Evolutionary conservation across 78 protist species (phyloP).

Genomic region (Bigelowiella natans): DNA sequence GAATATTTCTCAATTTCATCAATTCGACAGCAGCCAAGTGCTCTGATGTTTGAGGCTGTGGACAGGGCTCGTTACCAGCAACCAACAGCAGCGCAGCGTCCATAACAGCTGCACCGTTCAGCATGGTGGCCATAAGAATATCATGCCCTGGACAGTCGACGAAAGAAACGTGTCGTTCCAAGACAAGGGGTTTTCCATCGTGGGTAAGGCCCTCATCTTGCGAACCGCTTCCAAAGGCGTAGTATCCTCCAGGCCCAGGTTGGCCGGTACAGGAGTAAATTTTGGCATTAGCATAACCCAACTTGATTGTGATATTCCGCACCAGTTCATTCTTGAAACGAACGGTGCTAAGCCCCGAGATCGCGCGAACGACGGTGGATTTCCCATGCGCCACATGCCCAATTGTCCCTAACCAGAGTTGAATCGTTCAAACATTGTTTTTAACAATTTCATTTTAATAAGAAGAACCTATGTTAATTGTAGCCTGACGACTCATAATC

Average conservation of each 20-base stretch:
- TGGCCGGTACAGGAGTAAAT: constrained; percentile 64
- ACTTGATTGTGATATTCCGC: constrained; percentile 98
- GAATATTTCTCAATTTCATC: constrained; percentile 88
- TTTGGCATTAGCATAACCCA: constrained; percentile 99
- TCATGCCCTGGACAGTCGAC: constrained; percentile 94
- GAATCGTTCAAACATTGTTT: neutral
- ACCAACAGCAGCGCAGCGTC: constrained; percentile 98
- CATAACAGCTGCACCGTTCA: constrained; percentile 99
- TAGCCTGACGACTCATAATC: constrained; percentile 95
- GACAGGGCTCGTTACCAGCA: constrained; percentile 98
- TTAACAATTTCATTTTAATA: neutral
- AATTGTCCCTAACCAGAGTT: constrained; percentile 63
- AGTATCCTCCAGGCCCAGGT: constrained; percentile 60
- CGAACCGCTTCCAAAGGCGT: constrained; percentile 1
- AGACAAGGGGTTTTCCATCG: neutral
- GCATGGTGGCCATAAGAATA: constrained; percentile 99
- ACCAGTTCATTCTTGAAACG: constrained; percentile 91
- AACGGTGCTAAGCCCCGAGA: constrained; percentile 83
- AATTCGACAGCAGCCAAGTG: constrained; percentile 99
- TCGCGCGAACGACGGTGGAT: constrained; percentile 96
- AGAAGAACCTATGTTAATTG: constrained; percentile 96
- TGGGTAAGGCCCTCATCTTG: neutral
- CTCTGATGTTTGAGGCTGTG: constrained; percentile 98
- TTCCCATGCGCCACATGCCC: constrained; percentile 99
- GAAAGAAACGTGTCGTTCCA: constrained; percentile 50